Percentiles rank a stretch among this genome's conserved stretches.
Conservation (phyloP, 345 rosid species). For the Populus simonii region DNA sequence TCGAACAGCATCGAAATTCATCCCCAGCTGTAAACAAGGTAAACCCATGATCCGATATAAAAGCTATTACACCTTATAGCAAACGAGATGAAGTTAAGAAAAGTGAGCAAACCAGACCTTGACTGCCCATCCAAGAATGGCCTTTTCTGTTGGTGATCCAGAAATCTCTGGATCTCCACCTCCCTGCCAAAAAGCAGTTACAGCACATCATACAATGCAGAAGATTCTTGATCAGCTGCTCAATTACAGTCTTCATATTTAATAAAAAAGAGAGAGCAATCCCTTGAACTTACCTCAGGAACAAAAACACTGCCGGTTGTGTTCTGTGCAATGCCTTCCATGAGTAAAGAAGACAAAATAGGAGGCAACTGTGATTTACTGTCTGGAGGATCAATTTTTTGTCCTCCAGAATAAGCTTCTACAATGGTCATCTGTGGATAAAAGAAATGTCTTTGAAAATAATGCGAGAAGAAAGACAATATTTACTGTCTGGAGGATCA, state of each 20-base stretch:
- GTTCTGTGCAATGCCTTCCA: constrained; percentile 78
- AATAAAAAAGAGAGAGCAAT: not conserved
- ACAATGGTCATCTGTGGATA: constrained; percentile 90
- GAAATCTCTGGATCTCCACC: constrained; percentile 74
- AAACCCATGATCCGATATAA: not conserved
- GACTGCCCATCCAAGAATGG: constrained; percentile 85
- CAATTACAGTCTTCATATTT: not conserved
- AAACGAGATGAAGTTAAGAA: not conserved
- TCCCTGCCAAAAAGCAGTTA: constrained; percentile 43
- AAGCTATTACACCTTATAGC: not conserved
- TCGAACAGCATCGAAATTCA: constrained; percentile 72
- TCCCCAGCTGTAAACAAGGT: constrained; percentile 63
- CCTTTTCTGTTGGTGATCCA: constrained; percentile 98
- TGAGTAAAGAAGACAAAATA: constrained; percentile 20
- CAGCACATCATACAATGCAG: not conserved
- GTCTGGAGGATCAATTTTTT: constrained; percentile 57
- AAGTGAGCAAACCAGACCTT: constrained; percentile 29
- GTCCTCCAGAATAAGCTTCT: constrained; percentile 72
- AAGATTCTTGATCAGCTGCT: not conserved
- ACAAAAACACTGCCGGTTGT: constrained; percentile 80
- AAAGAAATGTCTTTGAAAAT: not conserved
- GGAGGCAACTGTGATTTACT: constrained; percentile 31
- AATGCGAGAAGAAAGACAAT: not conserved
- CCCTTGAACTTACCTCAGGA: constrained; percentile 54
- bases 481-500: too few relatives aligned